Base-by-base conservation (phyloP, 2,329 filamentous ascomycete species). In the Bipolaris sorokiniana region DNA sequence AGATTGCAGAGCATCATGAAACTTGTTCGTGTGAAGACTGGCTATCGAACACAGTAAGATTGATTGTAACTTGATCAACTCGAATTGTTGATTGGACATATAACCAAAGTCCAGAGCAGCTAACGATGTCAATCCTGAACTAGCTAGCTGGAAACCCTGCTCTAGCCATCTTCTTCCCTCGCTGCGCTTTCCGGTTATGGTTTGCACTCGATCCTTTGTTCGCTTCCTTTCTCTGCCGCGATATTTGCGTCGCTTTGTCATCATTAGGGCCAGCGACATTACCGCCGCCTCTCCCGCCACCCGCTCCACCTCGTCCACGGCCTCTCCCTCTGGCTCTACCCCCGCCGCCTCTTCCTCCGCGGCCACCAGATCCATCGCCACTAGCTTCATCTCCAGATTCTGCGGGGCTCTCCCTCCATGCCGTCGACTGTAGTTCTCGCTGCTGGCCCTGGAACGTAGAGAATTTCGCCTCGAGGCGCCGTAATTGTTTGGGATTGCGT, bases 171-270 rank as follows among this genome's bases (percentile, higher is more conserved):
- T 88, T 88, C 71, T 78, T 84, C 44, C 84, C 85, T 56, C 85
- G 77, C 67, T 85, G 83, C 71, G 96, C 90, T 48, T 92, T 84
- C 23, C 93, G 86, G 75, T 92, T 95, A 73, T 97, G 92, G 72
- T 97, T 97, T 31, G 91, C 92, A 59, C 89, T 82, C 20, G 89
- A 90, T 2, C 88, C 84, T 75, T 97, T 97, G 65, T 88, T 90
- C 23, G 90, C 87, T 71, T 96, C 93, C 73, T 97, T 97, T 61
- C 85, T 84, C 67, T 88, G 84, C 64, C 92, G 83, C 9, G 90
- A 88, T 51, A 81, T 78, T 64, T 92, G 87, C 0, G 90, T 92
- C n/a, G 83, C 84, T 65, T 86, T 86, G n/a, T 91, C 89, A 6
- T 86, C 84, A 1, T 85, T 80, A 1, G 87, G 81, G 0, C 89